Conservation (phyloP, 2,329 filamentous ascomycete species). For the Coniochaeta pulveracea region DNA sequence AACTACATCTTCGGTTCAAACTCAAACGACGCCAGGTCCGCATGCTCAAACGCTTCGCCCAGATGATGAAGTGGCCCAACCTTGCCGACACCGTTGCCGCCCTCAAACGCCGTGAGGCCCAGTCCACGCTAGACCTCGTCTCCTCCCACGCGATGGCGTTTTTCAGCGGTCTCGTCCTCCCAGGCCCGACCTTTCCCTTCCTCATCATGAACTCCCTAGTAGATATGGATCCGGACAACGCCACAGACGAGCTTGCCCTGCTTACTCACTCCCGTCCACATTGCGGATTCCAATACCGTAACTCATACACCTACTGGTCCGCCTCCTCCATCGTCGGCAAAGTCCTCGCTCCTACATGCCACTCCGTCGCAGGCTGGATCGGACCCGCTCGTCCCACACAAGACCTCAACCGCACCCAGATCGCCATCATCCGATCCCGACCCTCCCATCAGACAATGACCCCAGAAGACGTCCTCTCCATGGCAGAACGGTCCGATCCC, state of each 20-base stretch:
- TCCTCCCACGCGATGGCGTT: constrained; percentile 67
- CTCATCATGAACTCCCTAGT: constrained; percentile 70
- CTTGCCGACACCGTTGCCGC: constrained; percentile 51
- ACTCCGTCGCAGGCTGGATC: constrained; percentile 61
- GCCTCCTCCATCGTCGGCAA: constrained; percentile 63
- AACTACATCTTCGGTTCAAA: constrained; percentile 52
- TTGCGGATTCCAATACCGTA: constrained; percentile 66
- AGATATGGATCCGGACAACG: constrained; percentile 60
- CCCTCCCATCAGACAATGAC: constrained; percentile 40
- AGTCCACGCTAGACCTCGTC: constrained; percentile 45
- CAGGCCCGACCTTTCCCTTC: constrained; percentile 58
- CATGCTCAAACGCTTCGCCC: constrained; percentile 56
- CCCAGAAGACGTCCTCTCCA: constrained; percentile 49
- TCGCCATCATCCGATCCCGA: constrained; percentile 54
- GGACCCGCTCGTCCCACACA: constrained; percentile 58
- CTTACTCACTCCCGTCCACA: constrained; percentile 58
- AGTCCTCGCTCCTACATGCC: constrained; percentile 62
- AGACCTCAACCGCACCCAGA: constrained; percentile 57
- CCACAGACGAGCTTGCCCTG: constrained; percentile 52
- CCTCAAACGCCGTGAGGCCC: constrained; percentile 47
- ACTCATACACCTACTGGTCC: constrained; percentile 67
- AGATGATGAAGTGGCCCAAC: constrained; percentile 69
- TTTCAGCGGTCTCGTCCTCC: constrained; percentile 63
- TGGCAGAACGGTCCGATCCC: constrained; percentile 57
- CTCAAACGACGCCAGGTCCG: constrained; percentile 58